A percentile compares a stretch with the other conserved stretches of the same genome.
Conservation (phyloP, 2,329 filamentous ascomycete species). For the Hirsutella thompsonii region DNA sequence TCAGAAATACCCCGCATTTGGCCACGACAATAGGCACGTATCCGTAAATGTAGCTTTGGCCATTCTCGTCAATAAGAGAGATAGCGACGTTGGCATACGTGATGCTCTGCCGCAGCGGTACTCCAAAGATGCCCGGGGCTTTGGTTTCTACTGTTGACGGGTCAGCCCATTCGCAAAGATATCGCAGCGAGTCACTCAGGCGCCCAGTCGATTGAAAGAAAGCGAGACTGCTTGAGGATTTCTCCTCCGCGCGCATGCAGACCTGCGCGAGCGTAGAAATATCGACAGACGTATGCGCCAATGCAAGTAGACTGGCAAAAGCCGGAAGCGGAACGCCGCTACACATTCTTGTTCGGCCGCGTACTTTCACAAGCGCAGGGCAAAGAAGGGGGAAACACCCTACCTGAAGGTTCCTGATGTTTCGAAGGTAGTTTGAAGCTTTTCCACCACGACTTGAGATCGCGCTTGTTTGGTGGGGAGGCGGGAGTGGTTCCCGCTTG, state of each 20-base stretch:
- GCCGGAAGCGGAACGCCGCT: neutral
- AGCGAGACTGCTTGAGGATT: too few species aligned
- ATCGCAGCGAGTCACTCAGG: neutral
- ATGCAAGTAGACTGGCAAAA: too few species aligned
- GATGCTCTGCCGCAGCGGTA: conserved; percentile 87
- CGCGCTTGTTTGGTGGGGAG: conserved; percentile 73
- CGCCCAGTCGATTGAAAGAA: too few species aligned
- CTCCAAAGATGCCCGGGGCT: conserved; percentile 77
- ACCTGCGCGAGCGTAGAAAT: too few species aligned
- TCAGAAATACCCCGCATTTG: conserved; percentile 93
- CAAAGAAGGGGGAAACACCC: conserved; percentile 1
- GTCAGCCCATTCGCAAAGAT: conserved; percentile 8
- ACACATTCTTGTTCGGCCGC: too few species aligned
- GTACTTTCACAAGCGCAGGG: neutral
- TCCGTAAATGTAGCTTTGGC: conserved; percentile 93
- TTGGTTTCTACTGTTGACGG: conserved; percentile 25
- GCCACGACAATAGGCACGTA: conserved; percentile 98
- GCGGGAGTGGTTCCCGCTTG: conserved; percentile 26
- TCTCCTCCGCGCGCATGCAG: too few species aligned
- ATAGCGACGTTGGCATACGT: conserved; percentile 97
- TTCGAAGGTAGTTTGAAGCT: conserved; percentile 65
- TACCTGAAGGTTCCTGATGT: conserved; percentile 44
- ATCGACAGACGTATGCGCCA: too few species aligned
- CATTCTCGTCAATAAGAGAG: conserved; percentile 82
- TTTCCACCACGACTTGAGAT: conserved; percentile 95